A percentile compares a stretch with the other conserved stretches of the same genome.
Conservation (phyloP, 2,329 filamentous ascomycete species). For the Bipolaris sorokiniana region DNA sequence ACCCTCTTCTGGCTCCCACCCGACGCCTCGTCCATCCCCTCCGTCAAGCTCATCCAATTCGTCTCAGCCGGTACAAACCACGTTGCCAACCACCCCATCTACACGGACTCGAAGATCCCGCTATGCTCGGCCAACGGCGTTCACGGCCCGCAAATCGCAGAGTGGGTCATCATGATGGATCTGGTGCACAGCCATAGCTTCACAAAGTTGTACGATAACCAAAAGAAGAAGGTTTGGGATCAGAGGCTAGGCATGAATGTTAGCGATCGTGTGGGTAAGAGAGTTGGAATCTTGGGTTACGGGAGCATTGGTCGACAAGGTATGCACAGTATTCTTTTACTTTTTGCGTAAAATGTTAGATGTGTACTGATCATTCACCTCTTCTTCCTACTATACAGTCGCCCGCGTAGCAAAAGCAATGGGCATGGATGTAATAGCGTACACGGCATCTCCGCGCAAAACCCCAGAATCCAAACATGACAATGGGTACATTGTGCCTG, state of each 20-base stretch:
- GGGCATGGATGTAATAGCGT: conserved; percentile 76
- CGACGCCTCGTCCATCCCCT: conserved; percentile 43
- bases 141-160: conserved; percentile 68
- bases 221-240: conserved; percentile 63
- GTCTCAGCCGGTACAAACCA: conserved; percentile 65
- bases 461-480: conserved; percentile 71
- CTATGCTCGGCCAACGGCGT: conserved; percentile 63
- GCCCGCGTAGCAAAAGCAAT: conserved; percentile 66
- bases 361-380: not conserved
- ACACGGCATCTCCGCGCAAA: conserved; percentile 71
- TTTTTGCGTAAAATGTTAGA: not conserved
- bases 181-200: conserved; percentile 64
- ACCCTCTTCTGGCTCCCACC: conserved; percentile 57
- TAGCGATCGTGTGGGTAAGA: conserved; percentile 63
- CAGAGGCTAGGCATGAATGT: conserved; percentile 45
- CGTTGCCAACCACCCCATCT: conserved; percentile 59
- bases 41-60: conserved; percentile 61
- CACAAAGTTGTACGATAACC: conserved; percentile 61
- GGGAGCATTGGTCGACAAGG: conserved; percentile 68
- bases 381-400: conserved; percentile 42
- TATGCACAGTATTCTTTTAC: conserved; percentile 35
- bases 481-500: conserved; percentile 69
- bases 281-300: conserved; percentile 67
- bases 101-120: conserved; percentile 59
- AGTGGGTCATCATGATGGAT: conserved; percentile 70